These are phyloP conservation scores for Excoecaria cochinchinensis DNA, from an alignment of 345 rosid genomes.

Conservation along the genomic window DNA sequence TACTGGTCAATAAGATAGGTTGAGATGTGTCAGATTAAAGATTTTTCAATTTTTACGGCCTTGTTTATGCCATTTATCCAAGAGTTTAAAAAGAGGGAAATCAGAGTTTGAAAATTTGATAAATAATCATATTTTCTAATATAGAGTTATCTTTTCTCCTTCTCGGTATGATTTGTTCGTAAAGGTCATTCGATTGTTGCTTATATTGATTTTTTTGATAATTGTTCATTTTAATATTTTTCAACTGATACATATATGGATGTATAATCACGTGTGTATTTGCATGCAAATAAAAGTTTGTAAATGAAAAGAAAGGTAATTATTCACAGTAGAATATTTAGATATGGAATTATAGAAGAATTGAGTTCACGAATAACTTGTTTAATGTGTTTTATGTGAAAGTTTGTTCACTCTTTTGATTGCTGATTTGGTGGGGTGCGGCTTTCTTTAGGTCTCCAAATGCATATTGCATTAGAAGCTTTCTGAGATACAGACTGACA, in stretches of 20 bases:
- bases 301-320: too few relatives aligned
- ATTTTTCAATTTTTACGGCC: neutral
- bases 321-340: too few relatives aligned
- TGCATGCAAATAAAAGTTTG: too few relatives aligned
- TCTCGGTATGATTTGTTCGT: neutral
- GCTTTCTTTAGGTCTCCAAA: too few relatives aligned
- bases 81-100: neutral
- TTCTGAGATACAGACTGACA: too few relatives aligned
- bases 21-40: neutral
- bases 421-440: too few relatives aligned
- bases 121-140: neutral
- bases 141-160: neutral
- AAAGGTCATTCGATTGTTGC: neutral
- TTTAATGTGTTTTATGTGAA: too few relatives aligned
- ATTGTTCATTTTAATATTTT: neutral
- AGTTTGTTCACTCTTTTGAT: too few relatives aligned
- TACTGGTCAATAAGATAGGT: neutral
- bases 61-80: neutral
- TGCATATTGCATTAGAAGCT: too few relatives aligned
- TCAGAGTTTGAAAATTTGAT: neutral
- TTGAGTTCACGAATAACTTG: too few relatives aligned
- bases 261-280: too few relatives aligned
- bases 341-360: too few relatives aligned
- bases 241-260: neutral
- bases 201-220: neutral